Conservation (phyloP, 306 rosid genomes). For the Begonia fuchsioides region DNA sequence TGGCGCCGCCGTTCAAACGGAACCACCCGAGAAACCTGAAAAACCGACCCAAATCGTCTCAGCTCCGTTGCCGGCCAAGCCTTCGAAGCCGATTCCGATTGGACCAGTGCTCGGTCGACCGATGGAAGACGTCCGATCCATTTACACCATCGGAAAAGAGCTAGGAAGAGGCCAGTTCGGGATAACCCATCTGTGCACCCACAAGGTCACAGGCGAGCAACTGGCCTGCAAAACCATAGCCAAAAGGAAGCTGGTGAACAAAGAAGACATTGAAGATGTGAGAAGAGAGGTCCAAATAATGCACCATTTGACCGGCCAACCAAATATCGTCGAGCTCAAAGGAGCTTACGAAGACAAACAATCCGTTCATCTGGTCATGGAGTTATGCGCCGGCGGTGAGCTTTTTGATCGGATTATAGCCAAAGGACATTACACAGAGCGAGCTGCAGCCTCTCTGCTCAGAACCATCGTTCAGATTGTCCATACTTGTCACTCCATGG, state of each 20-base stretch:
- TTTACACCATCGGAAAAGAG: constrained; percentile 65
- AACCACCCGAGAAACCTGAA: background rate
- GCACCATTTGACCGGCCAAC: constrained; percentile 81
- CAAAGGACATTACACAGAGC: constrained; percentile 87
- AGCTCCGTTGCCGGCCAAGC: constrained; percentile 18
- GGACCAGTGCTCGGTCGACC: constrained; percentile 80
- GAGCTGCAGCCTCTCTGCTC: constrained; percentile 90
- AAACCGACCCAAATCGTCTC: constrained; percentile 17
- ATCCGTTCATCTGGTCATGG: constrained; percentile 85
- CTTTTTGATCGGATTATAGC: constrained; percentile 89
- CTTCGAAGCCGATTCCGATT: constrained; percentile 15
- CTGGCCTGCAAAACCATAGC: too few relatives aligned
- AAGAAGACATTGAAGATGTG: constrained; percentile 82
- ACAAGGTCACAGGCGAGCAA: constrained; percentile 54
- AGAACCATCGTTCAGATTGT: too few relatives aligned
- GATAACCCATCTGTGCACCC: constrained; percentile 67
- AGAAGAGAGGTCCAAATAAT: constrained; percentile 91
- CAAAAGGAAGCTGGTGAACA: too few relatives aligned
- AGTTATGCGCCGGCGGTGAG: too few relatives aligned
- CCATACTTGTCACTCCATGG: too few relatives aligned
- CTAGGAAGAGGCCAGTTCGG: constrained; percentile 93
- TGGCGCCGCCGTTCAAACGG: background rate
- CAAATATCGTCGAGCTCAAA: constrained; percentile 72
- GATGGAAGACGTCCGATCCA: too few relatives aligned
- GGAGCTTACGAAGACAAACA: constrained; percentile 91